These are phyloP conservation scores for Solanum okadae DNA, from an alignment of 257 asterid species.

Conservation along the genomic window DNA sequence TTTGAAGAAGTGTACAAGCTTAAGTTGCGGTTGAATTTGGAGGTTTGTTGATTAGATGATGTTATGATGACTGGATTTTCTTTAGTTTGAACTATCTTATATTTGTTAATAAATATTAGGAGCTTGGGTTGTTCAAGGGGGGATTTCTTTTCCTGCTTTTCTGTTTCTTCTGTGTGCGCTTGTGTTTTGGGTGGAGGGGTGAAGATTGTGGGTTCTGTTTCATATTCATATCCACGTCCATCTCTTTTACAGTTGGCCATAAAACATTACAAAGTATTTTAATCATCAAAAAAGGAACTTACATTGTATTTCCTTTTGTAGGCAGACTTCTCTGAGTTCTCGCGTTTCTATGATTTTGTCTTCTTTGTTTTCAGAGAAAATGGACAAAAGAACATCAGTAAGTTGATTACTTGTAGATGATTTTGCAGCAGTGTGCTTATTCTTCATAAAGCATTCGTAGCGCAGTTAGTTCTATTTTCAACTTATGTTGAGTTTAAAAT, in stretches of 20 bases:
- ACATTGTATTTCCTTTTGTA: constrained; percentile 13
- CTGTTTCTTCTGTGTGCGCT: background rate
- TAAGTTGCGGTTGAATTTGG: constrained; percentile 53
- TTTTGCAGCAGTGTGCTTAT: background rate
- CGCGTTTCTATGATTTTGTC: constrained; percentile 78
- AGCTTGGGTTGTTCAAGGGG: background rate
- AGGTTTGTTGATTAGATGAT: constrained; percentile 24
- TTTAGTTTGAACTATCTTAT: background rate
- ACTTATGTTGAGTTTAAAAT: background rate
- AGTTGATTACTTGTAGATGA: constrained; percentile 18
- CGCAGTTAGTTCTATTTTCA: background rate
- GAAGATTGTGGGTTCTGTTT: background rate
- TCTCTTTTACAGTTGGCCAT: background rate
- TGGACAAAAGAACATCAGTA: constrained; percentile 86
- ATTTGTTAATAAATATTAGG: background rate
- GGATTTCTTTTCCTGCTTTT: background rate
- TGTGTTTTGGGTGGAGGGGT: background rate
- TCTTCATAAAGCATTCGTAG: background rate
- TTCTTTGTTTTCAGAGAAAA: constrained; percentile 94
- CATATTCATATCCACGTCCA: background rate
- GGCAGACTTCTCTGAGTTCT: constrained; percentile 76
- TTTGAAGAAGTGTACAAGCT: constrained; percentile 73
- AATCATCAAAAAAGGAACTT: background rate
- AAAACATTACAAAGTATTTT: background rate
- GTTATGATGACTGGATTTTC: background rate